Base-by-base conservation (phyloP, 805 yeast genomes). In the Suhomyces tanzawaensis region DNA sequence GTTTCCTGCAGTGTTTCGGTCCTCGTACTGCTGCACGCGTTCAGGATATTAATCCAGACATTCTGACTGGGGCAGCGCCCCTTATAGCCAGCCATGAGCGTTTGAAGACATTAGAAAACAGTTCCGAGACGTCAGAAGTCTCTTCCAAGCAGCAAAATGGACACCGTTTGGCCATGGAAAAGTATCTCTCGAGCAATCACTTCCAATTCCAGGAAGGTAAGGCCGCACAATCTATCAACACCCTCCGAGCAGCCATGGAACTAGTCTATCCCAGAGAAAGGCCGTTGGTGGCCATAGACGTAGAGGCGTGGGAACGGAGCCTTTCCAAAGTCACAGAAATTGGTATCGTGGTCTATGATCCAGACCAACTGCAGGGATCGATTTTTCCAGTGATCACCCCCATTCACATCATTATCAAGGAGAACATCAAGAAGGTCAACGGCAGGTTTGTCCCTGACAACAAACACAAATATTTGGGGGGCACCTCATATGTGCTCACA, bases 241-340 rank as follows among this genome's bases (percentile, higher is more conserved):
- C 14, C 2, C 33, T 41, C 9, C 36, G 37, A 14, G 9, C 34
- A 3, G 13, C 36, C 33, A 53, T 57, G 52, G 46, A 48, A 29
- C 34, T 41, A 16, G 59, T 55, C 21, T 54, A 51, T 28, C 48
- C 45, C 12, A 42, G 59, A 25, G 30, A 44, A 14, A 34, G 39
- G 24, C 62, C 62, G 11, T 37, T 57, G 21, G 55, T 57, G 17
- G 44, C 57, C n/a, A 41, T 57, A 12, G 62, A 57, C 32, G 51
- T 57, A n/a, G 62, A 57, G 44, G 60, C 60, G 8, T 53, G 44
- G 34, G 62, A 57, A 27, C 24, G 44, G 17, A 25, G 32, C 12
- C 43, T 37, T 13, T 34, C 17, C 8, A 40, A 42, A 17, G 44
- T 57, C 25, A 55, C 60, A 11, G 62, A 57, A 36, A 47, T 57